Base-by-base conservation (phyloP, 331 rosid species). In the Ulmus americana region DNA sequence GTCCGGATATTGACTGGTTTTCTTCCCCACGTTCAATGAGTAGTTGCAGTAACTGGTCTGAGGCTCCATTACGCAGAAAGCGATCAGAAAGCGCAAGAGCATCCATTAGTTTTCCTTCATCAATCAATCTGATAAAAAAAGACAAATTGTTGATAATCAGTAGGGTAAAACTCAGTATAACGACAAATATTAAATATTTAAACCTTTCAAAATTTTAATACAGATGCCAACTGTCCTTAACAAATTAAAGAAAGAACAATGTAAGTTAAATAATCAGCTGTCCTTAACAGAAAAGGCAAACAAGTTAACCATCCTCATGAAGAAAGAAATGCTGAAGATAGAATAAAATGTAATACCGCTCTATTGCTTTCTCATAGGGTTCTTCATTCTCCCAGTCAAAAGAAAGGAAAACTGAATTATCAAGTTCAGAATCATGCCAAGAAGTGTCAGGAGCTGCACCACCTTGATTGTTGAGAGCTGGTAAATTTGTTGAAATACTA, bases 11-110 rank as follows among this genome's bases (percentile, higher is more conserved):
- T 43, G 84, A 78, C 61, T 77, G 86, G 62, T 70, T 74, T 74
- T 86, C 95, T 76, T 86, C 98, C 67, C 73, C 82, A 18, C 39
- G 64, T 80, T 88, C 96, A 83, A 92, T 89, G 71, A 92, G 81
- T 69, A 83, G 84, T 77, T 86, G 88, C 79, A 92, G 96, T 67
- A 92, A 87, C 44, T 60, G 77, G 71, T 92, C 96, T 49, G 98
- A 85, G 44, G 95, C 95, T 72, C 98, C 98, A 70, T 92, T 86
- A 59, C 96, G 95, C 42, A 92, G 86, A 85, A 88, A 92, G 63
- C 98, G 98, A 65, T 92, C 98, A 63, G 98, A 92, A 40, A 92
- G 88, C 59, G 96, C 96, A 75, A 92, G 95, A 74, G 98, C 98
- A 83, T 92, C 98, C 84, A 86, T 89, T 39, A 89, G 84, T 71